These are phyloP conservation scores for Voacanga thouarsii DNA, from an alignment of 257 asterid genomes.

Conservation along the genomic window DNA sequence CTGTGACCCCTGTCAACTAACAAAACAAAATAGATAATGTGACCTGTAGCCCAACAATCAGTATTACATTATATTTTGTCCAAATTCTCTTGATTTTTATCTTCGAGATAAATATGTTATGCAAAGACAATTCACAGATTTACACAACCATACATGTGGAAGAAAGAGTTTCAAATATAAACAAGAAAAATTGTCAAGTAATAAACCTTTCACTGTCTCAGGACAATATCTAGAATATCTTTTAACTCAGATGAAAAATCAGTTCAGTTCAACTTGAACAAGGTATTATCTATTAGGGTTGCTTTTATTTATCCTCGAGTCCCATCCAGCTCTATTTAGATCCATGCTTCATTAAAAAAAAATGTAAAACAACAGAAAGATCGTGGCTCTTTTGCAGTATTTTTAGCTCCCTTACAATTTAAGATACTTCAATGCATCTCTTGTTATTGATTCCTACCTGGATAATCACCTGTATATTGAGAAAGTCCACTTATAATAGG, in stretches of 20 bases:
- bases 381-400: background rate
- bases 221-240: background rate
- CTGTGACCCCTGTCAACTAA: conserved; percentile 71
- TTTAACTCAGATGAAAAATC: background rate
- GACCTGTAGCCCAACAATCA: background rate
- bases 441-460: background rate
- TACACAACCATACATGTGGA: background rate
- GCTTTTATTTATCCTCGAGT: background rate
- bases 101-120: background rate
- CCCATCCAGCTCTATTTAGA: background rate
- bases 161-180: background rate
- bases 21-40: conserved; percentile 13
- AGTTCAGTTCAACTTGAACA: background rate
- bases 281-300: background rate
- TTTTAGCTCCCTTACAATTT: background rate
- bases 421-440: background rate
- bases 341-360: background rate
- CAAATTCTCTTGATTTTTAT: background rate
- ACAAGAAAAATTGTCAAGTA: background rate
- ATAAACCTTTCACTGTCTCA: background rate
- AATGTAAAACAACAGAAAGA: background rate
- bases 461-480: too few relatives aligned
- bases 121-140: background rate
- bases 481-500: background rate
- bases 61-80: background rate